Evolutionary conservation across 2,329 filamentous ascomycete genomes (phyloP), one percentile per base, ranked within the genome.

Genomic region (Huntiella moniliformis): DNA sequence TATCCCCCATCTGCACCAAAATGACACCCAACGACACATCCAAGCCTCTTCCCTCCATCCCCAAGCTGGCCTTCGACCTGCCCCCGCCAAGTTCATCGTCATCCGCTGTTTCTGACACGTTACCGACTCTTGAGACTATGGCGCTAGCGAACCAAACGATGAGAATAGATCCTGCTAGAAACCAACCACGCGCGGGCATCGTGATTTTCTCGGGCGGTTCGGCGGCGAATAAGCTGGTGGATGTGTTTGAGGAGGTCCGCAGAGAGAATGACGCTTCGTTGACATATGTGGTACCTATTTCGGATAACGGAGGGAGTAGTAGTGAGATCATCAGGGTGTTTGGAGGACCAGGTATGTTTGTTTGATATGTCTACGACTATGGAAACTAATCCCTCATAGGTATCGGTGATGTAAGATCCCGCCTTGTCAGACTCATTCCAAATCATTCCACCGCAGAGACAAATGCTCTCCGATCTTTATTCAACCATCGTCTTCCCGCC

Each of bases 261-360:
- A 62, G 77, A 51, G 77, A 70, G 54, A 82, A 80, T 51, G 63
- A 70, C 36, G 81, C 79, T 56, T 66, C 71, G 2, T 63, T 92
- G 37, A 84, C 75, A 61, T 92, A 93, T 60, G 77, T 95, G 49
- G 93, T 96, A 44, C 88, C 88, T 33, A 94, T 95, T 58, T 91
- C 82, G 53, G 88, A 96, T 63, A 96, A 96, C 61, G 88, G 88
- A 42, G 88, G 88, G 35, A 92, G 83, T 54, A 92, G 86, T 2
- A 93, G 84, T 38, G 88, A 96, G 64, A 67, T 95, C 55, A 93
- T 95, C 53, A 74, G 91, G 33, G 86, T 96, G 33, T 91, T 96
- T 62, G 91, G 88, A 11, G 91, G 91, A 1, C 88, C 88, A 52
- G 88, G 88, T 79, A 63, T 47, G 62, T 54, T 28, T 28, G 6